Base-by-base conservation (phyloP, 306 rosid genomes). In the Notholithocarpus densiflorus region DNA sequence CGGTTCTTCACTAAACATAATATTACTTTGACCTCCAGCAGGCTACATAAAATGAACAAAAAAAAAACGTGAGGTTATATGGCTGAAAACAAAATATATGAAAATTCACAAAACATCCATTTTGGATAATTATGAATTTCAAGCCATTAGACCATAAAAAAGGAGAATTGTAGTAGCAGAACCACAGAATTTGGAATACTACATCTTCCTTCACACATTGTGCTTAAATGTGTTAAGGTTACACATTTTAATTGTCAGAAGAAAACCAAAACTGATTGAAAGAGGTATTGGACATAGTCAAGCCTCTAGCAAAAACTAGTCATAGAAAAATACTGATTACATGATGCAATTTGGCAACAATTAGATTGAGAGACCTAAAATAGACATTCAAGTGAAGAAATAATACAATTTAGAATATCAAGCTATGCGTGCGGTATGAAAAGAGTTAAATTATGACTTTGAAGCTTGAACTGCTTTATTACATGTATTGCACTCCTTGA, bases 21-120 rank as follows among this genome's bases (percentile, higher is more conserved):
- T 90, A 75, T 92, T 92, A 74, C 97, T 95, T 86, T 90, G 98
- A 27, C 98, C 98, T 55, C 98, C 98, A 8, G 98, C 97, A 81
- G 95, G 98, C 98, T 95, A 73, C 43, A 65, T 57, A 73, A 8
- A 19, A 77, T 65, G 10, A 29, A 56, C 7, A 17, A 48, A 56
- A 31, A 11, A 21, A 70, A 19, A 75, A 51, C n/a, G 9, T 17
- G 31, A 48, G 11, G 19, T n/a, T 20, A 12, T 21, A 31, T 21
- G 20, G 34, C 52, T 65, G 71, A 34, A 37, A 68, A 10, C 24
- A 23, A 68, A 34, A 19, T 12, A 34, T 68, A n/a, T 1, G 26
- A 32, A 68, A 68, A 18, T 68, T 19, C n/a, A 48, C 15, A 26
- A 27, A 26, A 19, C 18, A 62, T 15, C 40, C 20, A 62, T 62